Evolutionary conservation across 768 basidiomycete genomes (phyloP).

Genomic region (Pisolithus orientalis): DNA sequence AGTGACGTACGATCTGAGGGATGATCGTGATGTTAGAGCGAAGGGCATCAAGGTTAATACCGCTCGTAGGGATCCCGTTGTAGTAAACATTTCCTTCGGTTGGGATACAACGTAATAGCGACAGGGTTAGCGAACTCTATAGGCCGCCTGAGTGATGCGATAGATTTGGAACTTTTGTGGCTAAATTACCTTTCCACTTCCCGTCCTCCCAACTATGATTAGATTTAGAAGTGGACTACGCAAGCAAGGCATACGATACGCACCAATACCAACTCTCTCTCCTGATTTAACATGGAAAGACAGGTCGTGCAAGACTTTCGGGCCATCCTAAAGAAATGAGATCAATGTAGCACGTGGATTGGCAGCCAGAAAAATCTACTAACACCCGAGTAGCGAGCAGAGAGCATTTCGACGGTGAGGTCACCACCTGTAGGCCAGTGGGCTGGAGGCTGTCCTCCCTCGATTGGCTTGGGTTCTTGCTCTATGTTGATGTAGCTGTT

Average conservation of each 20-base stretch:
- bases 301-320: conserved; percentile 49
- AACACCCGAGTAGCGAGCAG: conserved; percentile 40
- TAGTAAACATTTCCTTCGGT: conserved; percentile 47
- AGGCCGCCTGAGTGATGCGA: not conserved
- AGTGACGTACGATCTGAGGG: conserved; percentile 43
- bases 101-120: conserved; percentile 48
- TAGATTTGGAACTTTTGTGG: conserved; percentile 4
- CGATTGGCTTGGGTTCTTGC: conserved; percentile 40
- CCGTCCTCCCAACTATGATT: conserved; percentile 49
- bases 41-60: conserved; percentile 47
- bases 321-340: conserved; percentile 36
- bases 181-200: conserved; percentile 41
- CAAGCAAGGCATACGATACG: conserved; percentile 7
- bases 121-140: conserved; percentile 45
- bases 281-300: conserved; percentile 48
- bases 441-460: conserved; percentile 47
- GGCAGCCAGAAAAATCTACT: not conserved
- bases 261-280: conserved; percentile 51
- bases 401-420: conserved; percentile 45
- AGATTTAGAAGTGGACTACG: not conserved
- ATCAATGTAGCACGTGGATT: not conserved
- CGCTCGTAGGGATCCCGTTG: conserved; percentile 40
- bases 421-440: conserved; percentile 59
- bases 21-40: conserved; percentile 53
- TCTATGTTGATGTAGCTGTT: conserved; percentile 52